Conservation (phyloP, 257 asterid genomes). For the Plantago major region DNA sequence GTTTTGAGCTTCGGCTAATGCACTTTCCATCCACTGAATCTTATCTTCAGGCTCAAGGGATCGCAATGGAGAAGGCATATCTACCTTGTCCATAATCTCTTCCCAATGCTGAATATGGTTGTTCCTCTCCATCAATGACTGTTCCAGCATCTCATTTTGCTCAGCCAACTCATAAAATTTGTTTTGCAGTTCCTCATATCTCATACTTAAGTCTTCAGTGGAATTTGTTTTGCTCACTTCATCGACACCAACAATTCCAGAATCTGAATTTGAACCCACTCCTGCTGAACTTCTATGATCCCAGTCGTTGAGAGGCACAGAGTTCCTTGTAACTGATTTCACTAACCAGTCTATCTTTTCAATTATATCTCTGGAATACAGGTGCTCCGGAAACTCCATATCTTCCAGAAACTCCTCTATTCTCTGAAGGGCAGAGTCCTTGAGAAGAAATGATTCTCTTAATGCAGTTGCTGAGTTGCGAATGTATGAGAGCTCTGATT, state of each 20-base stretch:
- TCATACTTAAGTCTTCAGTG: slow-evolving; percentile 58
- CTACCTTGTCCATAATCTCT: slow-evolving; percentile 61
- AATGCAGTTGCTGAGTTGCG: slow-evolving; percentile 95
- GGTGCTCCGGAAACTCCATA: slow-evolving; percentile 87
- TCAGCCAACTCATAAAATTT: slow-evolving; percentile 91
- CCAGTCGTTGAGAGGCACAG: slow-evolving; percentile 54
- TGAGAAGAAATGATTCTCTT: slow-evolving; percentile 96
- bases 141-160: slow-evolving; percentile 99
- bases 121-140: slow-evolving; percentile 87
- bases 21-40: slow-evolving; percentile 76
- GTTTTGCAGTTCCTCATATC: slow-evolving; percentile 79
- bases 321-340: slow-evolving; percentile 56
- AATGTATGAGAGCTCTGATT: slow-evolving; percentile 96
- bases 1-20: slow-evolving; percentile 61
- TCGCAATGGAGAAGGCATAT: slow-evolving; percentile 75
- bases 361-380: slow-evolving; percentile 74
- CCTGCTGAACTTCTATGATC: slow-evolving; percentile 57
- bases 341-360: slow-evolving; percentile 92
- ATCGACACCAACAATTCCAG: slow-evolving; percentile 53
- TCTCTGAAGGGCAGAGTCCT: slow-evolving; percentile 92
- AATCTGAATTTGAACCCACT: slow-evolving; percentile 56
- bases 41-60: slow-evolving; percentile 81
- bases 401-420: slow-evolving; percentile 95
- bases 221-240: slow-evolving; percentile 53
- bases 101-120: slow-evolving; percentile 89